phyloP scores from a whole-genome alignment of 805 yeast species.

The Candida orba region DNA sequence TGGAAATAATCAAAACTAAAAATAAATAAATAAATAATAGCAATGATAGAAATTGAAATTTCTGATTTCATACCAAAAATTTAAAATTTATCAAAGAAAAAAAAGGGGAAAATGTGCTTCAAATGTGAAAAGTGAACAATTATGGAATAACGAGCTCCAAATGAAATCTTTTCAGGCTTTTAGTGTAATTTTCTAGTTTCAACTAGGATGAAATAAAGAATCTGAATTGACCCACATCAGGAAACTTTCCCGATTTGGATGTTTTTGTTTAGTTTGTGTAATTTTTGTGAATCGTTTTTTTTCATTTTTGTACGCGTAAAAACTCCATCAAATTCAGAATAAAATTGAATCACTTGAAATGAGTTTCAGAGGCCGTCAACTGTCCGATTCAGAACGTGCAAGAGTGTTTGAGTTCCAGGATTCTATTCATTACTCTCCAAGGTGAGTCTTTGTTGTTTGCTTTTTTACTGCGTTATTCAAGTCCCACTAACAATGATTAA shows the following conservation, averaged over 20 bases:
- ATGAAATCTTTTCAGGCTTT: no score
- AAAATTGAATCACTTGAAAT: conserved; percentile 9
- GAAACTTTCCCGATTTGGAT: not conserved
- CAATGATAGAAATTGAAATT: no score
- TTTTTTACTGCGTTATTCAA: not conserved
- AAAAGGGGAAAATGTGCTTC: no score
- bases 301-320: conserved; percentile 1
- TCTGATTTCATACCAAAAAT: no score
- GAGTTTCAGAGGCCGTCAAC: conserved; percentile 52
- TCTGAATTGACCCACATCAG: not conserved
- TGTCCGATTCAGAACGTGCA: conserved; percentile 77
- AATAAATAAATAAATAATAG: no score
- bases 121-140: no score
- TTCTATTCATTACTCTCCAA: conserved; percentile 86
- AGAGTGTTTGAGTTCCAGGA: conserved; percentile 89
- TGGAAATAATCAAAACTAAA: no score
- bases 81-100: no score
- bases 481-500: conserved; percentile 7
- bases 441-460: conserved; percentile 27
- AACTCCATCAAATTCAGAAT: not conserved
- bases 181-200: no score
- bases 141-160: no score
- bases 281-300: not conserved
- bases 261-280: not conserved
- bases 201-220: not conserved